Evolutionary conservation across 257 asterid genomes (phyloP).

Genomic region (Fraxinus cuspidata): DNA sequence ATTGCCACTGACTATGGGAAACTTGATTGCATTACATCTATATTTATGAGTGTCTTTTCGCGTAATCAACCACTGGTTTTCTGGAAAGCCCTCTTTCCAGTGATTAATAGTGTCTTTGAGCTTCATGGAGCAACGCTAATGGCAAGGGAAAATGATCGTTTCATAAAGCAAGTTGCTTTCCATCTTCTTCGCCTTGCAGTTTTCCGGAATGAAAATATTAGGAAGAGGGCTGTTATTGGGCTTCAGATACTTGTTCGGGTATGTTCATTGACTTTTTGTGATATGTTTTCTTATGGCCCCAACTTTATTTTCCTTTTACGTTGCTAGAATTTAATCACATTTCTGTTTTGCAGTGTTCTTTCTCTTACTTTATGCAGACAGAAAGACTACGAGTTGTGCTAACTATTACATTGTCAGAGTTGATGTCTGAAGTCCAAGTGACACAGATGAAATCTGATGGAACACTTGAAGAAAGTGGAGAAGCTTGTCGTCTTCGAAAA

Average conservation of each 20-base stretch:
- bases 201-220: slow-evolving; percentile 79
- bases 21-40: slow-evolving; percentile 92
- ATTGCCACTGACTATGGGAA: slow-evolving; percentile 97
- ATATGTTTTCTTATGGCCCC: slow-evolving; percentile 6
- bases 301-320: slow-evolving; percentile 9
- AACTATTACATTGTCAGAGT: slow-evolving; percentile 90
- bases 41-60: slow-evolving; percentile 79
- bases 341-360: slow-evolving; percentile 70
- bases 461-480: slow-evolving; percentile 89
- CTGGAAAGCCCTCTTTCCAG: slow-evolving; percentile 92
- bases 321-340: slow-evolving; percentile 27
- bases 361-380: slow-evolving; percentile 77
- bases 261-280: slow-evolving; percentile 26
- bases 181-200: slow-evolving; percentile 97
- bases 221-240: slow-evolving; percentile 91
- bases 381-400: slow-evolving; percentile 89
- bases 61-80: slow-evolving; percentile 86
- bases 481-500: slow-evolving; percentile 87
- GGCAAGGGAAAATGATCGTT: slow-evolving; percentile 99
- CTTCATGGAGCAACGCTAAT: slow-evolving; percentile 94
- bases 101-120: slow-evolving; percentile 74
- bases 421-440: slow-evolving; percentile 99
- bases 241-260: slow-evolving; percentile 97
- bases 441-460: slow-evolving; percentile 96
- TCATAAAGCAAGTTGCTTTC: slow-evolving; percentile 92